Conservation (phyloP, 495 filamentous ascomycete genomes). For the Podospora fimiseda region DNA sequence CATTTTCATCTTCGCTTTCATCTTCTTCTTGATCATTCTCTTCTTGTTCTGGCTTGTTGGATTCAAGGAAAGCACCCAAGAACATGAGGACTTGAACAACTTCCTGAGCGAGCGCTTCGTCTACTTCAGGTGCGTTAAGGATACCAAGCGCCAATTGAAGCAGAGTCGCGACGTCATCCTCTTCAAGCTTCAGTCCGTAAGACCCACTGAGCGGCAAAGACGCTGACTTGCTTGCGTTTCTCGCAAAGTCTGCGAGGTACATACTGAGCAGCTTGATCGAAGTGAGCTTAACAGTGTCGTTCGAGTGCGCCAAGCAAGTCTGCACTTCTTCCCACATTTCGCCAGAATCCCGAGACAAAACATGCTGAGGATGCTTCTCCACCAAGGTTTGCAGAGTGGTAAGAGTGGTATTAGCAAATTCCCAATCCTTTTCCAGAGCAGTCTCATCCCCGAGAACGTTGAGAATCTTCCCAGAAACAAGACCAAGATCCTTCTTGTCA, state of each 20-base stretch:
- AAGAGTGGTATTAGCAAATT: constrained; percentile 71
- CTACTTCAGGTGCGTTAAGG: constrained; percentile 57
- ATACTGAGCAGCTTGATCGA: constrained; percentile 66
- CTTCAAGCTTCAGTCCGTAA: constrained; percentile 60
- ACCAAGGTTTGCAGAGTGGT: constrained; percentile 62
- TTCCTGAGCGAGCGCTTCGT: constrained; percentile 62
- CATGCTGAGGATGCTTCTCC: constrained; percentile 54
- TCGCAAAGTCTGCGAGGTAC: constrained; percentile 73
- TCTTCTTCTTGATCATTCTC: constrained; percentile 29
- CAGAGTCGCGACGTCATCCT: constrained; percentile 58
- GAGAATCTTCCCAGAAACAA: constrained; percentile 36
- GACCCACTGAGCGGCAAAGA: constrained; percentile 62
- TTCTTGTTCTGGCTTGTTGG: constrained; percentile 22
- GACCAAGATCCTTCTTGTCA: constrained; percentile 56
- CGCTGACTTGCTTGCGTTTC: constrained; percentile 45
- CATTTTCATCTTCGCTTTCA: constrained; percentile 28
- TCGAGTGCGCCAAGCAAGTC: constrained; percentile 62
- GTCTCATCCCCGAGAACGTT: constrained; percentile 43
- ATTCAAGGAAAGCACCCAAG: constrained; percentile 41
- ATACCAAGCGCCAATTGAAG: constrained; percentile 58
- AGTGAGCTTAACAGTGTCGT: constrained; percentile 69
- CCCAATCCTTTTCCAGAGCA: constrained; percentile 54
- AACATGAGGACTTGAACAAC: constrained; percentile 72
- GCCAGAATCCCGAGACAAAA: constrained; percentile 50
- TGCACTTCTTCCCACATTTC: constrained; percentile 61